Base-by-base conservation (phyloP, 257 asterid genomes). In the Forsythia suspensa region DNA sequence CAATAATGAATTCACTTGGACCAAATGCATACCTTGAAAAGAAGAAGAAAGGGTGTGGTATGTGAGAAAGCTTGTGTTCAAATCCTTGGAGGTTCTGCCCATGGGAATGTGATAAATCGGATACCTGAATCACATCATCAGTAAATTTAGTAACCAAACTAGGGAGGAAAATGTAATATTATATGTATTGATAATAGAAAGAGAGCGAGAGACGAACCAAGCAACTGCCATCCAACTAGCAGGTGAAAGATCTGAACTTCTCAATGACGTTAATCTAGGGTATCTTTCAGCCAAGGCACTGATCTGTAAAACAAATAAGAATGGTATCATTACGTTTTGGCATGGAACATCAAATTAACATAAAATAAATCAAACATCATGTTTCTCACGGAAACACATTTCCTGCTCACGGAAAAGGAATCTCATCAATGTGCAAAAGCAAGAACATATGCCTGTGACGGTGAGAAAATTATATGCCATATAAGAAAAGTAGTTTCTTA, bases 161-260 rank as follows among this genome's bases (percentile, higher is more conserved):
- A 72, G 34, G 73, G 29, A 11, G 59, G 51, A 55, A 72, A 52
- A 52, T 52, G 61, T 52, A 52, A 52, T 13, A 52, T 16, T 18
- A 52, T 52, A 13, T 12, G 61, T 4, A 16, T 18, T 11, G n/a
- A 43, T 36, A 13, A 15, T 4, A 11, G 74, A 48, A 16, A 37
- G 37, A 43, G 71, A 70, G 70, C 20, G 21, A 71, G 55, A 76
- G 12, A 61, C 72, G 29, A 81, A 88, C 91, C 91, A 88, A 37
- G 90, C 85, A 72, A 88, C 90, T 2, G 91, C 84, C 90, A 88
- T 76, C 91, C 91, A 87, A 85, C 89, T 83, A 74, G 89, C 89
- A 0, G 91, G 91, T 55, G 89, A 87, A 79, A 87, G 90, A 74
- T 88, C 91, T 57, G 86, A 88, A 76, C 90, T 86, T 80, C 80